These are phyloP conservation scores for Calonectria pauciramosa DNA, from an alignment of 2,329 filamentous ascomycete species.

Conservation along the genomic window DNA sequence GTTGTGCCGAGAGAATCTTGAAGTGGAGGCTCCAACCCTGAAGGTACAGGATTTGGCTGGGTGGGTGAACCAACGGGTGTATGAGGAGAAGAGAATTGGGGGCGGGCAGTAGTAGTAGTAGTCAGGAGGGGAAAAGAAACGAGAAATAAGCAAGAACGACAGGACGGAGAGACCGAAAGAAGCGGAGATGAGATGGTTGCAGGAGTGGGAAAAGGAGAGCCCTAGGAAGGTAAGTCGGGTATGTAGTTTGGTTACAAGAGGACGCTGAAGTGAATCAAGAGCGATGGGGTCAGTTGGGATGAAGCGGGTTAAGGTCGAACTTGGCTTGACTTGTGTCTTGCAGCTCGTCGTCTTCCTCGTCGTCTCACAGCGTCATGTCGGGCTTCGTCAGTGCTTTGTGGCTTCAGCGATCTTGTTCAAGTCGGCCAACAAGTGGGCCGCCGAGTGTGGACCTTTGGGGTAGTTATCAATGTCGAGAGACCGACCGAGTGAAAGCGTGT, in stretches of 20 bases:
- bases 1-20: slow-evolving; percentile 20
- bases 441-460: slow-evolving; percentile 11
- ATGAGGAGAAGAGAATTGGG: slow-evolving; percentile 9
- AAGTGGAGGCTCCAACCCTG: slow-evolving; percentile 26
- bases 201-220: not conserved
- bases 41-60: slow-evolving; percentile 21
- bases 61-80: slow-evolving; percentile 11
- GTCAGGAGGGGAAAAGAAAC: not conserved
- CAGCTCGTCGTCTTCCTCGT: slow-evolving; percentile 11
- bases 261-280: slow-evolving; percentile 1
- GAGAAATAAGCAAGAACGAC: slow-evolving; percentile 3
- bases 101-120: not conserved
- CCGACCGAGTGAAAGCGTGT: not conserved
- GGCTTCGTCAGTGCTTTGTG: not conserved
- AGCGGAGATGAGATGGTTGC: slow-evolving; percentile 1
- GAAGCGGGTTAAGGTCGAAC: not conserved
- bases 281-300: not conserved
- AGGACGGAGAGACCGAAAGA: slow-evolving; percentile 6
- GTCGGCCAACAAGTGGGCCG: slow-evolving; percentile 3
- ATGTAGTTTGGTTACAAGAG: not conserved
- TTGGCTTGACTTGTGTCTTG: slow-evolving; percentile 6
- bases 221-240: not conserved
- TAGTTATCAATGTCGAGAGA: slow-evolving; percentile 19
- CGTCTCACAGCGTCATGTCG: slow-evolving; percentile 8
- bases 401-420: slow-evolving; percentile 9